Evolutionary conservation across 2,329 filamentous ascomycete species (phyloP).

Genomic region (Cryphonectria nitschkei): DNA sequence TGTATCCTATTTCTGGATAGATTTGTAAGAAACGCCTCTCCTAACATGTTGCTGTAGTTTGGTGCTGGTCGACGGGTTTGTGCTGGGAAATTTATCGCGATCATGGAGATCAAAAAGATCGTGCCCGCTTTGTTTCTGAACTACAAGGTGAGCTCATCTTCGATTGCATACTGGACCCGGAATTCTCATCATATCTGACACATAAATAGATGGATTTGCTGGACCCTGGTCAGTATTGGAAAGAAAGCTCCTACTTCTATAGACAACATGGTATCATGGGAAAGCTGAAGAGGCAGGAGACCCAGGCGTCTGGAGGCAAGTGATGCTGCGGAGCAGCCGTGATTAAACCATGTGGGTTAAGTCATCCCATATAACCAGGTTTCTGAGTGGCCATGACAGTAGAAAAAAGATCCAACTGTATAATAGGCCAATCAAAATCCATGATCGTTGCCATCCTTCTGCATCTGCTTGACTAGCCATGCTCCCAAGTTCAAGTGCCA

Average conservation of each 20-base stretch:
- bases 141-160: not conserved
- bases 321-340: not conserved
- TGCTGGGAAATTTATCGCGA: constrained; percentile 34
- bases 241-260: constrained; percentile 3
- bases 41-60: constrained; percentile 27
- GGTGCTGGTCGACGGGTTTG: constrained; percentile 35
- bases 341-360: not conserved
- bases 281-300: not conserved
- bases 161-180: no score
- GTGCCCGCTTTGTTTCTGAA: constrained; percentile 7
- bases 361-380: not conserved
- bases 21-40: no score
- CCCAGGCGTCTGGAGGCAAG: not conserved
- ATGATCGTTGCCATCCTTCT: not conserved
- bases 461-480: not conserved
- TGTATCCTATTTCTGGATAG: no score
- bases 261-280: constrained; percentile 1
- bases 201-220: not conserved
- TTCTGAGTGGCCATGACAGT: accelerated
- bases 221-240: not conserved
- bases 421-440: not conserved
- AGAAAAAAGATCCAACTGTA: not conserved
- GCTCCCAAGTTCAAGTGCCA: not conserved
- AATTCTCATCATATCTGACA: not conserved
- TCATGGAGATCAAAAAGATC: constrained; percentile 32